Base-by-base conservation (phyloP, 208 protist genomes). In the Acanthamoeba lenticulata region DNA sequence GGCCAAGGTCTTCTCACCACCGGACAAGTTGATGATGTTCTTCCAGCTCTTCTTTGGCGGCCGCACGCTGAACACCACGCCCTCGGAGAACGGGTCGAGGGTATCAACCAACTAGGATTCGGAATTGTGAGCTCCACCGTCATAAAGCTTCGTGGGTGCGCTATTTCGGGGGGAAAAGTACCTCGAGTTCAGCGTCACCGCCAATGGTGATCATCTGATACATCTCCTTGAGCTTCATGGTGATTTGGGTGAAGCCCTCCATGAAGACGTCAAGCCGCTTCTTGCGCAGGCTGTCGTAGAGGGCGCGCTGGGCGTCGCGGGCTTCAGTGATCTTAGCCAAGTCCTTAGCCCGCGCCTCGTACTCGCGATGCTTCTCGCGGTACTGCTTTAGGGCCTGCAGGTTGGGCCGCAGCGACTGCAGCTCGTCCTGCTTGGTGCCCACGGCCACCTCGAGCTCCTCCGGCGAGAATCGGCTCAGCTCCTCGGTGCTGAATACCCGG, bases 41-140 rank as follows among this genome's bases (percentile, higher is more conserved):
- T 99, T 99, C 99, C 99, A 99, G 93, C 98, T 99, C 97, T 99
- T 99, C 95, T 99, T 99, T 9, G 99, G 99, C 17, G 99, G 99
- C 15, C 99, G 97, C 1, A 99, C 99, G 86, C 98, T 98, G 96
- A 99, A 99, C 29, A 99, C 95, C 47, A 99, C 98, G 57, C 97
- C 99, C 97, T 99, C 99, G n/a, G 95, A 96, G 94, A 99, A 99
- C 6, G 99, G 99, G 94, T 99, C 99, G 79, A 99, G 97, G 29
- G 95, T 97, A 96, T 99, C 99, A 0, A 99, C 98, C 32, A 99
- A 97, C 97, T 79, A 11, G 6, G 65, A 0, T 1, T 13, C 2
- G n/a, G 60, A 3, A 60, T 60, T 21, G 27, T 2, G 11, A 67
- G 0, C 62, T 15, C 13, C 32, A 15, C 15, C 62, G 62, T 13